phyloP scores from a whole-genome alignment of 202 grass and related monocot species.

The Setaria viridis region DNA sequence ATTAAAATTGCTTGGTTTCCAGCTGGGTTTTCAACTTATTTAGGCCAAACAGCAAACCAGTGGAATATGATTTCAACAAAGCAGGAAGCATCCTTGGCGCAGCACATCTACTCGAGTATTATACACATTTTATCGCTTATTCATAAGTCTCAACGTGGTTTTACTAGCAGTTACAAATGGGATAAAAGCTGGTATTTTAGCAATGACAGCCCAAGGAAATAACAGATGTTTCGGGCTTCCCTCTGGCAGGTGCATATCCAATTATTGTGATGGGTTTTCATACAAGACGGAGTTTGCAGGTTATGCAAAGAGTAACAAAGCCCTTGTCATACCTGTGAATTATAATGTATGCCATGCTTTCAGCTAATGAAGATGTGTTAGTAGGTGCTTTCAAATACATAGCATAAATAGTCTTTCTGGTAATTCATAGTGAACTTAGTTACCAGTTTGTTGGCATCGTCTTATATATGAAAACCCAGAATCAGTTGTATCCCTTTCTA shows the following conservation, averaged over 20 bases:
- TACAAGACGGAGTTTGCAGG: not conserved
- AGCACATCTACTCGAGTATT: not conserved
- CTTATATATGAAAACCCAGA: conserved; percentile 3
- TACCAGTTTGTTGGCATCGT: not conserved
- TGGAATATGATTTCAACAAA: conserved; percentile 1
- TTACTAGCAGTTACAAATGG: not conserved
- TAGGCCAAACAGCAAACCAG: not conserved
- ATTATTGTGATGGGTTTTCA: conserved; percentile 12
- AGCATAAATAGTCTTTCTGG: conserved; percentile 8
- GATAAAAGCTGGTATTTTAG: not conserved
- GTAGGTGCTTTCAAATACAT: not conserved
- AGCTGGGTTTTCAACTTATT: conserved; percentile 21
- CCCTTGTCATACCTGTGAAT: not conserved
- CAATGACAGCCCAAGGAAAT: not conserved
- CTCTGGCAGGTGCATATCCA: not conserved
- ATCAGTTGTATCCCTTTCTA: no score
- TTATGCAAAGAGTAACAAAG: not conserved
- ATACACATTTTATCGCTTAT: not conserved
- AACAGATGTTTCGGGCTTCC: not conserved
- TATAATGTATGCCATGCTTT: not conserved
- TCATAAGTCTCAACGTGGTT: not conserved
- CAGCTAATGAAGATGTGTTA: not conserved
- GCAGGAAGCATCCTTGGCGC: not conserved
- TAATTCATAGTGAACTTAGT: not conserved
- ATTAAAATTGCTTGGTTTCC: conserved; percentile 30